Conservation (phyloP, 352 stramenopile species). For the Globisporangium splendens region DNA sequence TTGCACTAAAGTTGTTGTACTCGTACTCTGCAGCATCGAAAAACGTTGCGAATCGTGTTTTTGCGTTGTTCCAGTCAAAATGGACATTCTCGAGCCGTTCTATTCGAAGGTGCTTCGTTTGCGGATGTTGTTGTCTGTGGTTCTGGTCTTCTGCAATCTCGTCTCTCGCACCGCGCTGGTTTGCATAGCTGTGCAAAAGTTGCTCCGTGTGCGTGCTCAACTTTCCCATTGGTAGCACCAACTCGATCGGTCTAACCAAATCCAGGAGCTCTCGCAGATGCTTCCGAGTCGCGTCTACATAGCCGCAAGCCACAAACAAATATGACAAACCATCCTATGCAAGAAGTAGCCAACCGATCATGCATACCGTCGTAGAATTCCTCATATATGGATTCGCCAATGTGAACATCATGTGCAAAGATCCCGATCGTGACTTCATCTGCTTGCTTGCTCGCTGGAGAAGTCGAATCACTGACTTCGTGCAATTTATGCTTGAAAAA, state of each 20-base stretch:
- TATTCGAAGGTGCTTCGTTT: conserved; percentile 18
- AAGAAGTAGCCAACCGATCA: not conserved
- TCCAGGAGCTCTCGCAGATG: conserved; percentile 21
- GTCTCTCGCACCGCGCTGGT: not conserved
- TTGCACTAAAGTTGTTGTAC: conserved; percentile 4
- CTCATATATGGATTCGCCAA: conserved; percentile 36
- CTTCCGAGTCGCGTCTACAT: conserved; percentile 25
- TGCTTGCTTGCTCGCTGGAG: conserved; percentile 8
- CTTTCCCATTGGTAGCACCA: conserved; percentile 30
- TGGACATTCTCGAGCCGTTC: conserved; percentile 21
- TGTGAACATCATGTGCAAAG: conserved; percentile 39
- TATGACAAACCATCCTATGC: no score
- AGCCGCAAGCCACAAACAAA: no score
- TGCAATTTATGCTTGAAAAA: conserved; percentile 37
- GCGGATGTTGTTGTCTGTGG: conserved; percentile 1
- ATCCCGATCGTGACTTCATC: conserved; percentile 28
- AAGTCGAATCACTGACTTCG: conserved; percentile 16
- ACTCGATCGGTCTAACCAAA: conserved; percentile 37
- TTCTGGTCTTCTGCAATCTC: not conserved
- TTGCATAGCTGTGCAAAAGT: conserved; percentile 27
- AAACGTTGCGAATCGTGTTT: not conserved
- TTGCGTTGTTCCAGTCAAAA: conserved; percentile 19
- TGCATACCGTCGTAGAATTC: conserved; percentile 45
- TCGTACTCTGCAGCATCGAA: conserved; percentile 10
- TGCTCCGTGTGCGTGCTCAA: conserved; percentile 42